These are phyloP conservation scores for Truncatella angustata DNA, from an alignment of 2,329 filamentous ascomycete species.

Conservation along the genomic window DNA sequence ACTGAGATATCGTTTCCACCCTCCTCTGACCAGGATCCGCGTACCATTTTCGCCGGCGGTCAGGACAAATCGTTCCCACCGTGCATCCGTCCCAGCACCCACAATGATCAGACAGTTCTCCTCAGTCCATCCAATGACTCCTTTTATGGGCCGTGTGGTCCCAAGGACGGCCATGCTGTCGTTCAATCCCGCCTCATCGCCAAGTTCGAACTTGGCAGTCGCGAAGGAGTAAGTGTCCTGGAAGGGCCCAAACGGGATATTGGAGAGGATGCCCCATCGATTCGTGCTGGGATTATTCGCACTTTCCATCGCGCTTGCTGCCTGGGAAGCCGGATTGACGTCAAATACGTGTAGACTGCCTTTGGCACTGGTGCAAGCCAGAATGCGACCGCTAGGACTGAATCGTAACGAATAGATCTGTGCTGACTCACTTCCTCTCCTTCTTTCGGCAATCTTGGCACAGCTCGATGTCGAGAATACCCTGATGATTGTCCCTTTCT, in stretches of 20 bases:
- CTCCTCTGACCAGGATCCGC: slow-evolving; percentile 65
- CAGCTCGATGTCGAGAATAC: slow-evolving; percentile 80
- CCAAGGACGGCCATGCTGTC: slow-evolving; percentile 42
- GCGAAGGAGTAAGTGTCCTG: slow-evolving; percentile 87
- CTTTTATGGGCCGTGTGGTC: slow-evolving; percentile 67
- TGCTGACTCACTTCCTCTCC: slow-evolving; percentile 85
- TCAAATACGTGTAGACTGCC: slow-evolving; percentile 95
- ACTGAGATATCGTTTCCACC: slow-evolving; percentile 78
- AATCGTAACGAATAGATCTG: slow-evolving; percentile 86
- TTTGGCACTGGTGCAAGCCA: slow-evolving; percentile 95
- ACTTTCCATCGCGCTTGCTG: slow-evolving; percentile 13
- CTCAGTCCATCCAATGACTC: slow-evolving; percentile 79
- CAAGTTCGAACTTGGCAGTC: slow-evolving; percentile 77
- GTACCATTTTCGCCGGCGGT: slow-evolving; percentile 67
- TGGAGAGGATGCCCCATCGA: slow-evolving; percentile 84
- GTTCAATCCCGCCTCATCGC: slow-evolving; percentile 63
- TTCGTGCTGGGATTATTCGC: slow-evolving; percentile 53
- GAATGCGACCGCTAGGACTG: slow-evolving; percentile 73
- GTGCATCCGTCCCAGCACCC: slow-evolving; percentile 74
- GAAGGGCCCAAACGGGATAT: slow-evolving; percentile 83
- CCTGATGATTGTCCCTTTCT: slow-evolving; percentile 85
- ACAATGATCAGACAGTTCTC: slow-evolving; percentile 74
- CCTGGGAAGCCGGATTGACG: slow-evolving; percentile 37
- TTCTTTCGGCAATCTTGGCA: slow-evolving; percentile 77
- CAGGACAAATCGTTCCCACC: slow-evolving; percentile 85